Evolutionary conservation across 116 monocot genomes (phyloP).

Genomic region (Trichopus zeylanicus): DNA sequence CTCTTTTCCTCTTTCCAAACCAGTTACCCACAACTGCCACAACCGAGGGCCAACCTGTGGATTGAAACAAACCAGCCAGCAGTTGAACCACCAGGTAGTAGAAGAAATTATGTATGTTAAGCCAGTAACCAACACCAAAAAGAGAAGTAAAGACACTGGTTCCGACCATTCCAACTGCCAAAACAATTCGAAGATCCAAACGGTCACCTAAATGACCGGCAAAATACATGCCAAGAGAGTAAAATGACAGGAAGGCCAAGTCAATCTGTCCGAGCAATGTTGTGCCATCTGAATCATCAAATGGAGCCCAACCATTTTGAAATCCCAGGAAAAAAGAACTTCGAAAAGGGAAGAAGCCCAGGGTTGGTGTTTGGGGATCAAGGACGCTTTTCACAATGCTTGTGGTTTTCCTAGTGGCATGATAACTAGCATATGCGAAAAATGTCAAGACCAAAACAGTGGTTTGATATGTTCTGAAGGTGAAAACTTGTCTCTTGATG

Average conservation of each 20-base stretch:
- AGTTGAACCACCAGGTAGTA: slow-evolving; percentile 60
- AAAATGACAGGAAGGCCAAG: slow-evolving; percentile 61
- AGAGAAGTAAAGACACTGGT: slow-evolving; percentile 59
- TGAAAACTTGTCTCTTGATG: slow-evolving; percentile 15
- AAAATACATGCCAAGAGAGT: slow-evolving; percentile 77
- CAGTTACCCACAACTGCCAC: slow-evolving; percentile 72
- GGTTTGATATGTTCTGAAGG: slow-evolving; percentile 48
- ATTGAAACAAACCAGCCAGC: slow-evolving; percentile 74
- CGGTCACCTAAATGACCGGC: slow-evolving; percentile 71
- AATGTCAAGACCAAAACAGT: slow-evolving; percentile 58
- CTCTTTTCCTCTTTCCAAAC: slow-evolving; percentile 81
- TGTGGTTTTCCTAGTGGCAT: slow-evolving; percentile 71
- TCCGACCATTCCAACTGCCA: slow-evolving; percentile 65
- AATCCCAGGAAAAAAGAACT: slow-evolving; percentile 7
- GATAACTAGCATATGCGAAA: slow-evolving; percentile 64
- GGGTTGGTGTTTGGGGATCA: slow-evolving; percentile 31
- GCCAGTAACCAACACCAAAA: slow-evolving; percentile 75
- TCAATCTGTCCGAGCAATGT: slow-evolving; percentile 64
- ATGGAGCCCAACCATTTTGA: slow-evolving; percentile 58
- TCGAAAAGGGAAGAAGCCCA: slow-evolving; percentile 19
- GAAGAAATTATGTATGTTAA: slow-evolving; percentile 58
- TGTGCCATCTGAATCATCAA: slow-evolving; percentile 39
- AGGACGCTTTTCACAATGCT: slow-evolving; percentile 75
- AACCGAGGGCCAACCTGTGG: slow-evolving; percentile 80
- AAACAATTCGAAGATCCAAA: slow-evolving; percentile 42